Conservation (phyloP, 306 rosid species). For the Crataegus laevigata region DNA sequence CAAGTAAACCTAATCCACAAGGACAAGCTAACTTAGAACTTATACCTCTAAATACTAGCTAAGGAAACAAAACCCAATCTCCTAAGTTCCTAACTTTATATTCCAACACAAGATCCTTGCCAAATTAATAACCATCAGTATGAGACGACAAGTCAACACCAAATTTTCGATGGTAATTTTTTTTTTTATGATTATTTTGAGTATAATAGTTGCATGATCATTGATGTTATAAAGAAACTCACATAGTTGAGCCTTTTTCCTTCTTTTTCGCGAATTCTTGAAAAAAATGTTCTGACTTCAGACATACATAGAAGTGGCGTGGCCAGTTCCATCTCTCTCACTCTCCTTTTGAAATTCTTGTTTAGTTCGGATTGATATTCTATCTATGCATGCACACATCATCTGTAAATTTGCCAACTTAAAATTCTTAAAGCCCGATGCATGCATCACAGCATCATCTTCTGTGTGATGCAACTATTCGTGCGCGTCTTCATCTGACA, state of each 20-base stretch:
- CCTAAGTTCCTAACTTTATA: neutral
- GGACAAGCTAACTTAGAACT: neutral
- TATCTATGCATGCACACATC: neutral
- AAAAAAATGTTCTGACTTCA: neutral
- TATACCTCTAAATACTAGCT: neutral
- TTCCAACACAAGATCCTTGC: neutral
- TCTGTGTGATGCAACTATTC: slow-evolving; percentile 27
- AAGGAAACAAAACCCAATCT: neutral
- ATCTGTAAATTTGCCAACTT: neutral
- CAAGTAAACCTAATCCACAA: neutral
- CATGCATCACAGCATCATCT: slow-evolving; percentile 1
- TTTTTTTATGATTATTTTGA: too few relatives aligned
- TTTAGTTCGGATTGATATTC: neutral
- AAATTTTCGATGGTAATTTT: too few relatives aligned
- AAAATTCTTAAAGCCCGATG: neutral
- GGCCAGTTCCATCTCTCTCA: neutral
- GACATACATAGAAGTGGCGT: neutral
- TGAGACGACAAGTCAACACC: neutral
- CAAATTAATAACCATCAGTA: neutral
- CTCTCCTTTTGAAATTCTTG: neutral
- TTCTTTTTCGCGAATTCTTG: too few relatives aligned
- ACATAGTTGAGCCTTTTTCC: too few relatives aligned
- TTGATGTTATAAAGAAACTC: neutral
- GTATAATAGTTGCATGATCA: too few relatives aligned
- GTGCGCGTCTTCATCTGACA: slow-evolving; percentile 18